These are phyloP conservation scores for Cystofilobasidium bisporidii DNA, from an alignment of 768 basidiomycete species.

Conservation along the genomic window DNA sequence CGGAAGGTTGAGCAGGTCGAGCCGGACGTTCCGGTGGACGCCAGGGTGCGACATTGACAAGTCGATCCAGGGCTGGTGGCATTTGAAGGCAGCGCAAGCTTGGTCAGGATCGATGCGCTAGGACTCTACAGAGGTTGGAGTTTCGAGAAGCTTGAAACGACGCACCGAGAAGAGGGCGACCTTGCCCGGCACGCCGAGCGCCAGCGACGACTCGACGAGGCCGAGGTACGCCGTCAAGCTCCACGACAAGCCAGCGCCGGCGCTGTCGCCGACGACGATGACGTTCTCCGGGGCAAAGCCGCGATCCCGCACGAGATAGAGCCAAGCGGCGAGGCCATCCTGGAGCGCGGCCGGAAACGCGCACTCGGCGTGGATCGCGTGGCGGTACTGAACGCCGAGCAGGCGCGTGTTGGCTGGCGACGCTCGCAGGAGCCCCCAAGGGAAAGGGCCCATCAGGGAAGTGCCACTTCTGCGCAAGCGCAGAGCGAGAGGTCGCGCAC, in stretches of 20 bases:
- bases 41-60: not conserved
- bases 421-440: not conserved
- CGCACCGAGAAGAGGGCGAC: slow-evolving; percentile 5
- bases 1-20: not conserved
- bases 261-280: slow-evolving; percentile 3
- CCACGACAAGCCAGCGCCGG: slow-evolving; percentile 4
- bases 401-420: not conserved
- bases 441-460: not conserved
- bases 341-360: not conserved
- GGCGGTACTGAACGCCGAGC: slow-evolving; percentile 1
- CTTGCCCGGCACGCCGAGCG: not conserved
- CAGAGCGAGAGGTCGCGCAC: too few species aligned
- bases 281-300: not conserved
- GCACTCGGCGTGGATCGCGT: not conserved
- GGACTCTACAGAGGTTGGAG: too few species aligned
- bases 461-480: not conserved
- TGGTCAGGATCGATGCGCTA: too few species aligned
- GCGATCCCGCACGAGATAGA: not conserved
- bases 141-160: too few species aligned
- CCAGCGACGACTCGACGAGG: not conserved
- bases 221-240: not conserved
- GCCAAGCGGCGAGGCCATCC: not conserved
- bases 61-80: not conserved
- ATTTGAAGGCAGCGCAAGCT: too few species aligned
- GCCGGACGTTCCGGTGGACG: not conserved